Base-by-base conservation (phyloP, 2,329 filamentous ascomycete species). In the Clonostachys rosea region DNA sequence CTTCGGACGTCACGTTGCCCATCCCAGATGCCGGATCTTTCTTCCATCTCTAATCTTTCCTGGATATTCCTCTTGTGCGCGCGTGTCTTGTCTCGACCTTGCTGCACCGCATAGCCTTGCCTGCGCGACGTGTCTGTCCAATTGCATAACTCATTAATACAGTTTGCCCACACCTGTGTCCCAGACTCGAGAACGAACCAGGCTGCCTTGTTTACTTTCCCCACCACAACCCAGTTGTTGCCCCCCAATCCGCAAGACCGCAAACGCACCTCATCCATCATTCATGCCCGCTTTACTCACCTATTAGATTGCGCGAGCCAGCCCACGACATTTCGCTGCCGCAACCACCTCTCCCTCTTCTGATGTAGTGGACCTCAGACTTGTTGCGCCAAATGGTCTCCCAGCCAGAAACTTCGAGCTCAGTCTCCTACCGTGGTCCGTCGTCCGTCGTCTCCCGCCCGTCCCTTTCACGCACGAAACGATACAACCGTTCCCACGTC, bases 401-500 rank as follows among this genome's bases (percentile, higher is more conserved):
- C 41, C 50, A 52, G 44, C 50, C 47, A 8, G 50, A 52, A 18
- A 47, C 48, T 18, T 36, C 45, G 42, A 65, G 80, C 63, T 68
- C 81, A 67, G 47, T 51, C 40, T 52, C 52, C 45, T 53, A 52
- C 20, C 52, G 54, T 47, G 48, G 50, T 43, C 45, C 64, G 40
- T 61, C 65, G 12, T 75, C 83, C 61, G 66, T 91, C 71, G 64
- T 86, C 58, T 79, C 85, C 52, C 82, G 84, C 59, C 76, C 81
- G 49, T 75, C 78, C 13, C 67, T 74, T 47, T 75, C 75, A 24
- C 76, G 84, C 53, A 65, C 67, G 37, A 87, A 88, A 65, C 84
- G 89, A 56, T 88, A 91, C 59, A 86, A 87, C 62, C 86, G 89
- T 52, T 94, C 89, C 43, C 88, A 94, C 62, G 82, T 86, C 58